Evolutionary conservation across 306 rosid species (phyloP), one percentile per base, ranked within the genome.

Genomic region (Quillaja saponaria): DNA sequence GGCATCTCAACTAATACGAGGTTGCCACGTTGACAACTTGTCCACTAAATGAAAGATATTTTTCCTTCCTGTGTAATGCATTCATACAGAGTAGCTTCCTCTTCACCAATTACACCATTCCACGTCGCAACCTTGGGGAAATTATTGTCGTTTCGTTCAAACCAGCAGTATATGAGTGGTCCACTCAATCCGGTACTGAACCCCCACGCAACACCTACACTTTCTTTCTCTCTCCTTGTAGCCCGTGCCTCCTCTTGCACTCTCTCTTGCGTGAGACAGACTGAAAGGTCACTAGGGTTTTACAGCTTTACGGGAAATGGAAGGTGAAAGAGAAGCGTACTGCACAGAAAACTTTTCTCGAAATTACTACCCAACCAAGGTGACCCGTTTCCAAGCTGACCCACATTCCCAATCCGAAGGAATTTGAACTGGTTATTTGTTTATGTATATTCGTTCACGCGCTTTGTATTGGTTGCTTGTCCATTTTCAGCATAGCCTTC

Each of bases 31-130:
- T 10, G 12, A 6, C 0, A 0, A 0, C 0, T 8, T 21, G 76
- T 10, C 76, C 67, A 55, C 18, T 0, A 14, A 0, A 0, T 18
- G 18, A 52, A 63, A 47, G 78, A 78, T 69, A 33, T 68, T 68
- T 68, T 67, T 7, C 16, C 25, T 9, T 35, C 49, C 9, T 3
- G 17, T 25, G 33, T 10, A 17, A 16, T 7, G 13, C 18, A 14
- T 13, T 46, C 40, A 19, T 1, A 3, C 59, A 5, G n/a, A 20
- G 15, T 25, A 62, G 0, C 8, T 6, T 11, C 11, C 9, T n/a
- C 15, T 18, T 10, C 15, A 5, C 19, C 38, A 13, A 6, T 48
- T n/a, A n/a, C n/a, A n/a, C n/a, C n/a, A n/a, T n/a, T 20, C 58
- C 74, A 71, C 63, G 64, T 60, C 83, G 42, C 7, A 33, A 6